Base-by-base conservation (phyloP, 306 rosid species). In the Quillaja saponaria region DNA sequence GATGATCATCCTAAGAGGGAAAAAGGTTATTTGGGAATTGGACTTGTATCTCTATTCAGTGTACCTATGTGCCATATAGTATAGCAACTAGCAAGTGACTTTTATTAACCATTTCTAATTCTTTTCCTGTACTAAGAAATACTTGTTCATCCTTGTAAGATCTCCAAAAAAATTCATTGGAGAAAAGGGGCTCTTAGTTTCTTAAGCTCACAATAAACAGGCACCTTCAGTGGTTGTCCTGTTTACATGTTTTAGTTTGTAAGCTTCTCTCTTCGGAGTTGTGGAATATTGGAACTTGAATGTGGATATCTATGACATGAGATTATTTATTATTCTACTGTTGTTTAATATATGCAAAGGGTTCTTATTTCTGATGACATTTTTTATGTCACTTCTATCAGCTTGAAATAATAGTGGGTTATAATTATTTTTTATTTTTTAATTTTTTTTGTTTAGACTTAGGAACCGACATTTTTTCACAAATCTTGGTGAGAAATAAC, bases 91-190 rank as follows among this genome's bases (percentile, higher is more conserved):
- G 83, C 61, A 47, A 37, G 13, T 45, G n/a, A 5, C 28, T 15
- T 79, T 73, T 65, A 56, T 44, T 68, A 44, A 40, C 39, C 47
- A 41, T 38, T 10, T 41, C 55, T 77, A 71, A 48, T 14, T 66
- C n/a, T 39, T 46, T 1, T 71, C 71, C 53, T 61, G 62, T 61
- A 61, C 52, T 54, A 77, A 35, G 66, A 72, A 66, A 71, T 40
- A 63, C 60, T 54, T 17, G 9, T 34, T 25, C 61, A n/a, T n/a
- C 71, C 61, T 7, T 44, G 40, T 65, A 49, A 54, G 64, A 55
- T 69, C 80, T 79, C 78, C 80, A 71, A 61, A 78, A 66, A 49
- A n/a, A 78, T 64, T 78, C 67, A 72, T 69, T 78, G 80, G 84
- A 75, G 84, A 49, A 56, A 62, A 79, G 25, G 48, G 74, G 64